Conservation (phyloP, 2,329 filamentous ascomycete genomes). For the Parastagonospora avenae region DNA sequence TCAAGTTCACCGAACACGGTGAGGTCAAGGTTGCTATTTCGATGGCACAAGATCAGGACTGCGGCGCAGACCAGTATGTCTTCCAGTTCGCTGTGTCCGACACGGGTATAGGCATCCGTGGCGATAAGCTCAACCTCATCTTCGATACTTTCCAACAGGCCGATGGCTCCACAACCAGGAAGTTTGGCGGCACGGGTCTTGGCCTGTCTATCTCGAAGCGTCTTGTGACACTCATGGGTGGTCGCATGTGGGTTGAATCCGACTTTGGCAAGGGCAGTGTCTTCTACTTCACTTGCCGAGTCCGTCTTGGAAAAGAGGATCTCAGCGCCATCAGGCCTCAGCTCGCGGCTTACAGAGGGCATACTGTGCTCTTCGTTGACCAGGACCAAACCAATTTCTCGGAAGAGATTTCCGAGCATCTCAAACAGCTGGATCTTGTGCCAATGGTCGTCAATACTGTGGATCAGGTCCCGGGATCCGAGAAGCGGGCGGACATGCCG, state of each 20-base stretch:
- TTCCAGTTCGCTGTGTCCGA: constrained; percentile 96
- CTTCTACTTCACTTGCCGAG: constrained; percentile 95
- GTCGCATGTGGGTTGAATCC: constrained; percentile 94
- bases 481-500: constrained; percentile 58
- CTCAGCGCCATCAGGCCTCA: constrained; percentile 79
- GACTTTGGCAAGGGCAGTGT: constrained; percentile 88
- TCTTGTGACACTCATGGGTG: constrained; percentile 93
- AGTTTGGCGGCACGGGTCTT: constrained; percentile 93
- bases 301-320: constrained; percentile 81
- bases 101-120: constrained; percentile 94
- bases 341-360: constrained; percentile 86
- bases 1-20: constrained; percentile 98
- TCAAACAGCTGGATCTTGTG: constrained; percentile 77
- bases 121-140: constrained; percentile 94
- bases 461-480: constrained; percentile 65
- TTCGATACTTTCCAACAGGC: constrained; percentile 99
- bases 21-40: constrained; percentile 95
- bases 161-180: constrained; percentile 92
- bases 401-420: constrained; percentile 76
- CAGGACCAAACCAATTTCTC: constrained; percentile 81
- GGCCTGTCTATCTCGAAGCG: constrained; percentile 94
- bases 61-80: constrained; percentile 77
- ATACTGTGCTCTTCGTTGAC: constrained; percentile 93
- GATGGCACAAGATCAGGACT: constrained; percentile 68
- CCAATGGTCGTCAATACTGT: constrained; percentile 85